Evolutionary conservation across 1,139 yeast species (phyloP).

Genomic region (Keqinozyma sinolaborantium): DNA sequence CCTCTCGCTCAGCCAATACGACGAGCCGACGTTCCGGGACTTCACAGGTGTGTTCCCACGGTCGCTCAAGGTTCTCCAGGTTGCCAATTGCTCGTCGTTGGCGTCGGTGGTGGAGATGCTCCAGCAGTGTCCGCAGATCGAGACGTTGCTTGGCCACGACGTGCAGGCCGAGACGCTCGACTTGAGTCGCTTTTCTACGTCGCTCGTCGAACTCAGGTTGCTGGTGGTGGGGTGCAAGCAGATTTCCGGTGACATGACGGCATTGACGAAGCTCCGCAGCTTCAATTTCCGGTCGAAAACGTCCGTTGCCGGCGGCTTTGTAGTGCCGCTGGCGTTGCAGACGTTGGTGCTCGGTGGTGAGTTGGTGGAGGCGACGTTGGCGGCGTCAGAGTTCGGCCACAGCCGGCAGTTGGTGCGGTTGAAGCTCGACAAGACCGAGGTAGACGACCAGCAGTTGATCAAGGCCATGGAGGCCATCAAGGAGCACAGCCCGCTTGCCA

Average conservation of each 20-base stretch:
- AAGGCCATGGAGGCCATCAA: too few species aligned
- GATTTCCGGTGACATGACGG: not conserved
- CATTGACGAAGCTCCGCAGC: too few species aligned
- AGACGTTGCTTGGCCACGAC: not conserved
- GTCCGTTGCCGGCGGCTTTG: not conserved
- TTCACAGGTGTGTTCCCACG: not conserved
- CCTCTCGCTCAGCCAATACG: not conserved
- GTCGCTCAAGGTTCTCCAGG: not conserved
- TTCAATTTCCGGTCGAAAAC: not conserved
- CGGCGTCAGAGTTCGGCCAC: too few species aligned
- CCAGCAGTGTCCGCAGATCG: not conserved
- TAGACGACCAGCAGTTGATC: too few species aligned
- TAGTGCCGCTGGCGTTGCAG: not conserved
- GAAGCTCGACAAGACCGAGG: too few species aligned
- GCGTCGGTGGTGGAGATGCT: not conserved
- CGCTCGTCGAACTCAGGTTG: not conserved
- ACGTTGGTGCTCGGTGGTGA: too few species aligned
- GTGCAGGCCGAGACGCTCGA: not conserved
- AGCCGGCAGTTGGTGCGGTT: too few species aligned
- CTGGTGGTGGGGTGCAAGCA: not conserved
- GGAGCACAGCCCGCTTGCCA: too few species aligned
- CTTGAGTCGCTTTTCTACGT: not conserved
- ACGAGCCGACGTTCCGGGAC: not conserved
- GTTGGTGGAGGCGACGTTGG: too few species aligned
- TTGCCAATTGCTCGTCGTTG: not conserved